These are phyloP conservation scores for Phoma sp. DNA, from an alignment of 2,329 filamentous ascomycete species.

Conservation along the genomic window DNA sequence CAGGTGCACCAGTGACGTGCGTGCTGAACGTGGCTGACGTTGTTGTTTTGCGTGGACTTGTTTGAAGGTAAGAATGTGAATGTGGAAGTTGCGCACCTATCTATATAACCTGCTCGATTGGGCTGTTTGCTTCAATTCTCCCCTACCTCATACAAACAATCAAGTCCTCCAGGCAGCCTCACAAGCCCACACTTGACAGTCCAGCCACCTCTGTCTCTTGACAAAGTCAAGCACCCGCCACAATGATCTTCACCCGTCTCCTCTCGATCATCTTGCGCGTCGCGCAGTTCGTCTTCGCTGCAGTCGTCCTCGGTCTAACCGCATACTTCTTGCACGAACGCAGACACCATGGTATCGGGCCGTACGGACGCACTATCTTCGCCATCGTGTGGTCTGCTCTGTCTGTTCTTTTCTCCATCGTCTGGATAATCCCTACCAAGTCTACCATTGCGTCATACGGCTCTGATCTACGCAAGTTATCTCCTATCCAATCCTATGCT, in stretches of 20 bases:
- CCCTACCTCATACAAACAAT: neutral
- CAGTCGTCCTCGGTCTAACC: conserved; percentile 55
- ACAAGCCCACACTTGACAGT: neutral
- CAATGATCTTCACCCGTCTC: conserved; percentile 53
- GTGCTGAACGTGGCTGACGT: conserved; percentile 14
- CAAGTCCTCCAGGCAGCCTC: neutral
- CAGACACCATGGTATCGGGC: conserved; percentile 56
- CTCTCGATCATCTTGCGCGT: conserved; percentile 64
- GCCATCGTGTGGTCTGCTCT: conserved; percentile 73
- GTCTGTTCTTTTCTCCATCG: conserved; percentile 69
- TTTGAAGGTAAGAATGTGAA: neutral
- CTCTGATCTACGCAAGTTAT: conserved; percentile 60
- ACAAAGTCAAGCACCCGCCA: conserved; percentile 8
- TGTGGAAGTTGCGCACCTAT: too few relatives aligned
- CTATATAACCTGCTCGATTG: neutral
- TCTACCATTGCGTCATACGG: conserved; percentile 73
- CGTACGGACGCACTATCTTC: conserved; percentile 73
- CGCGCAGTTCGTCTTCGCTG: conserved; percentile 71
- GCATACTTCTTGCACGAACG: conserved; percentile 32
- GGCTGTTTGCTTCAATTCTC: neutral
- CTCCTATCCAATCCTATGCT: neutral
- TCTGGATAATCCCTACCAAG: conserved; percentile 76
- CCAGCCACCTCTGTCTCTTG: neutral
- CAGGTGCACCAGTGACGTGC: conserved; percentile 3
- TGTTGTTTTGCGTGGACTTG: neutral